Percentiles rank a stretch among this genome's conserved stretches.
Evolutionary conservation across 768 basidiomycete genomes (phyloP).

Genomic region (Dioszegia aurantiaca): DNA sequence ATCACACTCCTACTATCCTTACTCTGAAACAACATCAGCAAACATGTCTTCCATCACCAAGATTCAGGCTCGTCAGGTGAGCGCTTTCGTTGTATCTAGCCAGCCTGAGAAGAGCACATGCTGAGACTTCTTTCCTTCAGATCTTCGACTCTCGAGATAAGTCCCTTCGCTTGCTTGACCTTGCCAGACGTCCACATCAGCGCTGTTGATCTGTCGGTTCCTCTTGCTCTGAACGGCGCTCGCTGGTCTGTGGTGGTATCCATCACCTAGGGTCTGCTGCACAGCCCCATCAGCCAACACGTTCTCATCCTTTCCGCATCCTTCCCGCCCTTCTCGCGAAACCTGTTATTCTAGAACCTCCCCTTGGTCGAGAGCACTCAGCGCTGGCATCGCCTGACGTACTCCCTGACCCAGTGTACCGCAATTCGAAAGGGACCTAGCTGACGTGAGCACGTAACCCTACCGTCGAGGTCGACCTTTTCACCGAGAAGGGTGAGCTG

Average conservation of each 20-base stretch:
- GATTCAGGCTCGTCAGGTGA: slow-evolving; percentile 86
- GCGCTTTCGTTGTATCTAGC: too few relatives aligned
- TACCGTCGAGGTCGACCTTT: slow-evolving; percentile 88
- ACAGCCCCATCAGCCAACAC: not conserved
- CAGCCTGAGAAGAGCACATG: too few relatives aligned
- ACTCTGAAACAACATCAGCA: not conserved
- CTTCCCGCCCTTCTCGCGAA: too few relatives aligned
- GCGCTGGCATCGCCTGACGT: slow-evolving; percentile 11
- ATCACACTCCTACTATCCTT: not conserved
- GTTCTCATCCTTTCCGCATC: not conserved
- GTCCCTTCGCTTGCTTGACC: slow-evolving; percentile 50
- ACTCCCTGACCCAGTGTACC: slow-evolving; percentile 4
- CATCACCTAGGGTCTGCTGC: too few relatives aligned
- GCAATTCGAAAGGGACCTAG: slow-evolving; percentile 1
- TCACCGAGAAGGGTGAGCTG: slow-evolving; percentile 82
- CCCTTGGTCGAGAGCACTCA: not conserved
- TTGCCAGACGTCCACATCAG: too few relatives aligned
- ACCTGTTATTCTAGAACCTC: not conserved
- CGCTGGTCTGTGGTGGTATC: too few relatives aligned
- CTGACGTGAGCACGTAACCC: slow-evolving; percentile 46
- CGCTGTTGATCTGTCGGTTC: too few relatives aligned
- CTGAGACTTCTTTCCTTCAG: slow-evolving; percentile 56
- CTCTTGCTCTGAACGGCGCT: too few relatives aligned
- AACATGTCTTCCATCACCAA: slow-evolving; percentile 81
- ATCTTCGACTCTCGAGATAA: slow-evolving; percentile 99